These are phyloP conservation scores for Penicillium paxilli DNA, from an alignment of 495 filamentous ascomycete species.

Conservation along the genomic window DNA sequence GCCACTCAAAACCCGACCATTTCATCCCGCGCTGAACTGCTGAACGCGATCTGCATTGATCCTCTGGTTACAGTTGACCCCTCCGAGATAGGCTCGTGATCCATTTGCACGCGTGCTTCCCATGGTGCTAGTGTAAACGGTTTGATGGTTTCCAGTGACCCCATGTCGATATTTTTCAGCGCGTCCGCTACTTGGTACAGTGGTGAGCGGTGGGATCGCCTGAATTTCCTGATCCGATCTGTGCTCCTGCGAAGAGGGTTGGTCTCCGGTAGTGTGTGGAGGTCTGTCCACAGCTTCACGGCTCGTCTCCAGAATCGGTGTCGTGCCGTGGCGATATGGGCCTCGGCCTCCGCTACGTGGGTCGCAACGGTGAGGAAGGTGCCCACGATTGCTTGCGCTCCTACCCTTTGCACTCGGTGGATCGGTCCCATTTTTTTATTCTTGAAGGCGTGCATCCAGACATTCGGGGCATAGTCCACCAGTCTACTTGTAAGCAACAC, in stretches of 20 bases:
- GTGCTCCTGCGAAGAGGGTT: constrained; percentile 1
- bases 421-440: not conserved
- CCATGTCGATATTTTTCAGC: not conserved
- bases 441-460: constrained; percentile 18
- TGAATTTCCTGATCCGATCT: constrained; percentile 1
- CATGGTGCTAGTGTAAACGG: constrained; percentile 9
- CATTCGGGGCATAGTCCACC: too few relatives aligned
- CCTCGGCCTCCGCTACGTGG: constrained; percentile 3
- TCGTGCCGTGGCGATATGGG: not conserved
- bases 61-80: constrained; percentile 1
- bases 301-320: constrained; percentile 1
- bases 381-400: not conserved
- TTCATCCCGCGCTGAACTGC: constrained; percentile 9
- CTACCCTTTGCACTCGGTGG: not conserved
- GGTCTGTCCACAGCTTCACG: not conserved
- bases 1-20: constrained; percentile 9
- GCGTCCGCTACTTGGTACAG: not conserved
- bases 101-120: constrained; percentile 11
- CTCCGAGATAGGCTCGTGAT: constrained; percentile 2
- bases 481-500: too few relatives aligned
- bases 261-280: not conserved
- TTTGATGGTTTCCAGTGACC: not conserved
- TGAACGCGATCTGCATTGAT: constrained; percentile 8
- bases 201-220: not conserved
- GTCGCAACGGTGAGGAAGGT: not conserved